Conservation (phyloP, 176 grass and related monocot genomes). For the Avena atlantica region DNA sequence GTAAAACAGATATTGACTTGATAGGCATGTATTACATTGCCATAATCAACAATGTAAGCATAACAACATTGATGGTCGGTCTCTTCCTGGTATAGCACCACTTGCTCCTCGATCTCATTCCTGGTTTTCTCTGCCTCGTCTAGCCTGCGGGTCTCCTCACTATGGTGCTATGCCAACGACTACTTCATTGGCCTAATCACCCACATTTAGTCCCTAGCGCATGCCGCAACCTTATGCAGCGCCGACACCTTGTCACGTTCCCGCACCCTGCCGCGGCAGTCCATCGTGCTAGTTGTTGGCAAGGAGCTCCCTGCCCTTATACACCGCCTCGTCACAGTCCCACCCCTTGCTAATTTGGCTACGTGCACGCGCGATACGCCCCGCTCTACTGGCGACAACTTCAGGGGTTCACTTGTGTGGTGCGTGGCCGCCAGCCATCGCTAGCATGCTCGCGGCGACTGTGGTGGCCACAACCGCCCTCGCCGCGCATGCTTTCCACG, state of each 20-base stretch:
- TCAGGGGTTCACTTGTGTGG: too few species aligned
- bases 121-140: constrained; percentile 27
- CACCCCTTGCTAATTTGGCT: not conserved
- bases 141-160: constrained; percentile 48
- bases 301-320: constrained; percentile 41
- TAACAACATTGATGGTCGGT: constrained; percentile 47
- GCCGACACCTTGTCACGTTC: constrained; percentile 35
- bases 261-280: constrained; percentile 26
- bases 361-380: too few species aligned
- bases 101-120: constrained; percentile 51
- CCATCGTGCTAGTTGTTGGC: constrained; percentile 44
- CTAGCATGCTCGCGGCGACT: too few species aligned
- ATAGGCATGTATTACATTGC: not conserved
- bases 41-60: constrained; percentile 46
- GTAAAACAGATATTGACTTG: not conserved
- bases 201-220: constrained; percentile 42
- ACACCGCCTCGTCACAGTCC: constrained; percentile 59
- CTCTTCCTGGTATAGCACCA: constrained; percentile 48
- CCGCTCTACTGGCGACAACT: too few species aligned
- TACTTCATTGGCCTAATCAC: constrained; percentile 45
- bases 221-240: constrained; percentile 43
- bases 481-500: too few species aligned
- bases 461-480: too few species aligned
- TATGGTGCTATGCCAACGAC: constrained; percentile 46
- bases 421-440: too few species aligned